Conservation (phyloP, 23 red algal species). For the Cyanidiococcus yangmingshanensis region DNA sequence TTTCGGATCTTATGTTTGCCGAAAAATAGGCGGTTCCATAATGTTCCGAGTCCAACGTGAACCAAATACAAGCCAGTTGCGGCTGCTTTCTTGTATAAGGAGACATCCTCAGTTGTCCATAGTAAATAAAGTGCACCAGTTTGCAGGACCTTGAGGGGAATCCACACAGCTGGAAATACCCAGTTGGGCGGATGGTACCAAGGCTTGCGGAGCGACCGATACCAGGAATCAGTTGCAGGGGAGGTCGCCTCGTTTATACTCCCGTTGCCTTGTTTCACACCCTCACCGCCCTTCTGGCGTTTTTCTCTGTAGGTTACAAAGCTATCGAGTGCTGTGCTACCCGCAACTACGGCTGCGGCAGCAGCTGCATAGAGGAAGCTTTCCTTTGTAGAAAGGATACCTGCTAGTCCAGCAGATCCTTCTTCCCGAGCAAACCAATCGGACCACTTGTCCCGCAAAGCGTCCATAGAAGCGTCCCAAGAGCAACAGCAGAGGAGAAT, state of each 20-base stretch:
- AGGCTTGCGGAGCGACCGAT: conserved; percentile 26
- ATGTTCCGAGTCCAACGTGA: conserved; percentile 18
- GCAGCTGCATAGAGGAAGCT: not conserved
- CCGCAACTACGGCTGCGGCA: not conserved
- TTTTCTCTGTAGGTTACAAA: not conserved
- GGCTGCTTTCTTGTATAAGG: not conserved
- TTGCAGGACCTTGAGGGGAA: conserved; percentile 31
- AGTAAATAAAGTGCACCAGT: not conserved
- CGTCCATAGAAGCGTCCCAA: too few species aligned
- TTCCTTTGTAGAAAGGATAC: not conserved
- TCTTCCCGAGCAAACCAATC: not conserved
- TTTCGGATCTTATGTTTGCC: conserved; percentile 19
- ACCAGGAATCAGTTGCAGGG: conserved; percentile 18
- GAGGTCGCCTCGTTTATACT: not conserved
- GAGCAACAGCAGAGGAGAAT: too few species aligned
- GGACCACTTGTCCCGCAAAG: not conserved
- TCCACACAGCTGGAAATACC: conserved; percentile 36
- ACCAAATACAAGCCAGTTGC: conserved; percentile 12
- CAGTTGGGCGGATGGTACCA: conserved; percentile 27
- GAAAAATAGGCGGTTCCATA: conserved; percentile 34
- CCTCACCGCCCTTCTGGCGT: not conserved
- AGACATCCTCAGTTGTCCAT: not conserved
- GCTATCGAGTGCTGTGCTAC: not conserved
- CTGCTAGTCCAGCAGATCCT: not conserved
- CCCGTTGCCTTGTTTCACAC: not conserved